These are phyloP conservation scores for Claviceps pusilla DNA, from an alignment of 2,329 filamentous ascomycete genomes.

Conservation along the genomic window DNA sequence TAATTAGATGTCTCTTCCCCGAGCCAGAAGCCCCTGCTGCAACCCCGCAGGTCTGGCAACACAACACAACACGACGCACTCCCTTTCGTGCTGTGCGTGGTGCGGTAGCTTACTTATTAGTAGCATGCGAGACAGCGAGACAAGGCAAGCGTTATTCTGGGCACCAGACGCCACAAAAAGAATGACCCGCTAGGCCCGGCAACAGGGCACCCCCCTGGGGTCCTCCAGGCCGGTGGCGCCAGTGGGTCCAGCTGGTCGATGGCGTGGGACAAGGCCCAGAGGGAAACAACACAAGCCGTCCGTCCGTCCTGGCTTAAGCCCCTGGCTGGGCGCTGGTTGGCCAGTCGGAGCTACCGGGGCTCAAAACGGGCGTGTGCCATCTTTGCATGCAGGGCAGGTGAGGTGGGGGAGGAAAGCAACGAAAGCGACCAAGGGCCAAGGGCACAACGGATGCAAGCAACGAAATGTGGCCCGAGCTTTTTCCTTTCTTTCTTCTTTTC, in stretches of 20 bases:
- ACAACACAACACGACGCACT: neutral
- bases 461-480: neutral
- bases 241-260: neutral
- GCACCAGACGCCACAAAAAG: neutral
- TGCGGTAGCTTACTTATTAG: neutral
- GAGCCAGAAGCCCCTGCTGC: neutral
- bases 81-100: neutral
- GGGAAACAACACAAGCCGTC: neutral
- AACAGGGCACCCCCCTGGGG: neutral
- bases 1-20: neutral
- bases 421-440: neutral
- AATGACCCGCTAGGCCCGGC: constrained; percentile 1
- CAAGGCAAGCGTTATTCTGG: neutral
- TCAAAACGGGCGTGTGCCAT: constrained; percentile 3
- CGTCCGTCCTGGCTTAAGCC: neutral
- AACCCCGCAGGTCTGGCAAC: neutral
- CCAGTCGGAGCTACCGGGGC: neutral
- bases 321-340: neutral
- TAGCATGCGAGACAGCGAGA: neutral
- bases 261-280: neutral
- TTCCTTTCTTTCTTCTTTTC: neutral
- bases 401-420: neutral
- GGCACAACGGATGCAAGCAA: neutral
- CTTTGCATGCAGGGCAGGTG: constrained; percentile 2
- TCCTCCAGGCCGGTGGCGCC: neutral